Evolutionary conservation across 2,329 filamentous ascomycete species (phyloP), one percentile per base, ranked within the genome.

Genomic region (Sporothrix globosa): DNA sequence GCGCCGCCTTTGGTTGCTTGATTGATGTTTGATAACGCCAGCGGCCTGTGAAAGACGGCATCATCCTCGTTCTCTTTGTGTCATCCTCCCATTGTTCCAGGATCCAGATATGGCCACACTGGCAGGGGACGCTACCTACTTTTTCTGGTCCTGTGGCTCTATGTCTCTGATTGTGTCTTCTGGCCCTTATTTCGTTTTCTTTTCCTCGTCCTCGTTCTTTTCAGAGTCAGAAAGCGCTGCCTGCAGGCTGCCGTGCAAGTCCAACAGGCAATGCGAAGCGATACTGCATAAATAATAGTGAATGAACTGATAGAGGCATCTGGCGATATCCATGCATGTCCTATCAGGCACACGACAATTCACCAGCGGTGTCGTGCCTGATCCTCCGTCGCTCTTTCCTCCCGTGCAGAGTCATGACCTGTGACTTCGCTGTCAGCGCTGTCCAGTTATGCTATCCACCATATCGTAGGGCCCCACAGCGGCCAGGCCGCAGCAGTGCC

Each of bases 231-330:
- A 54, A 27, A 11, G 4, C 41, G 46, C 34, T 67, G 63, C 48
- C 63, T 67, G 63, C 63, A 67, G 63, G 63, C 63, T 67, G 63
- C 63, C 63, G 63, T 53, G 48, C n/a, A 41, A 66, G n/a, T 19
- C 19, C 44, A 66, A 19, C 7, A 14, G 30, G 34, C 19, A 63
- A 17, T 6, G 63, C 27, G 46, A 67, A 52, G 27, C 17, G 46
- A 41, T 39, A 17, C 46, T 53, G 63, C 46, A 67, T 21, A 53
- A 4, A 19, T 41, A n/a, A n/a, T n/a, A 24, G 52, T 4, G 11
- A 66, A 27, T 34, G 10, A 27, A 34, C 14, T 14, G n/a, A 21
- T 41, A 58, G 1, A 58, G 30, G n/a, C 30, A 14, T 19, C 10
- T 17, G 30, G 30, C 54, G 27, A 39, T 58, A n/a, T 27, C 53